These are phyloP conservation scores for Penicilliopsis zonata DNA, from an alignment of 495 filamentous ascomycete genomes.

Conservation along the genomic window DNA sequence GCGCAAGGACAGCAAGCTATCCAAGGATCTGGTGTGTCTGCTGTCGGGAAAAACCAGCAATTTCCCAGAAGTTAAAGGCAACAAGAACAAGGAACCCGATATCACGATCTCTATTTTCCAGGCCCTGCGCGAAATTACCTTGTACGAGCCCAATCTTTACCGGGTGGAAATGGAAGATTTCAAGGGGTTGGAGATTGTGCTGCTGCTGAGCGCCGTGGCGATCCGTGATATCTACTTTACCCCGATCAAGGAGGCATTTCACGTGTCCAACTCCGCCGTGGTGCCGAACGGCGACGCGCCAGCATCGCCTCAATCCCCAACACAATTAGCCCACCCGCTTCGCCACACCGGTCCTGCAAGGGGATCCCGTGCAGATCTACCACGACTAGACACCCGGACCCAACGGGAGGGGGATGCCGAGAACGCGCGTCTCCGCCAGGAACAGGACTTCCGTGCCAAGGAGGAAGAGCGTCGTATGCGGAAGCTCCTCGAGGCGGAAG, in stretches of 20 bases:
- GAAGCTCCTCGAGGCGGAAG: slow-evolving; percentile 69
- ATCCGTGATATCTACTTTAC: slow-evolving; percentile 79
- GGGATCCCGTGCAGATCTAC: slow-evolving; percentile 9
- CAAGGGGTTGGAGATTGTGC: slow-evolving; percentile 82
- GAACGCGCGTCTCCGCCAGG: slow-evolving; percentile 45
- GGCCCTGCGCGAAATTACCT: slow-evolving; percentile 55
- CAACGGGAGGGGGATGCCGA: slow-evolving; percentile 52
- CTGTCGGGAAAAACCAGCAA: slow-evolving; percentile 63
- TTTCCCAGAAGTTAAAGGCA: slow-evolving; percentile 44
- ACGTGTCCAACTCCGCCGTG: slow-evolving; percentile 42
- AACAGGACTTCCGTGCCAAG: slow-evolving; percentile 41
- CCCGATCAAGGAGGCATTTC: slow-evolving; percentile 61
- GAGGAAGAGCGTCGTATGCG: slow-evolving; percentile 60
- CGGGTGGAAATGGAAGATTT: slow-evolving; percentile 88
- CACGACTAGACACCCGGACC: slow-evolving; percentile 35
- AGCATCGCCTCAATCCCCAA: slow-evolving; percentile 1
- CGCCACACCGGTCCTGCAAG: slow-evolving; percentile 6
- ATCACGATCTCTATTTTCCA: slow-evolving; percentile 80
- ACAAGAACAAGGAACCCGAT: slow-evolving; percentile 81
- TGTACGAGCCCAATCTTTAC: slow-evolving; percentile 87
- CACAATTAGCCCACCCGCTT: slow-evolving; percentile 13
- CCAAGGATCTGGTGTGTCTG: slow-evolving; percentile 71
- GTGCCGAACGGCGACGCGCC: too few relatives aligned
- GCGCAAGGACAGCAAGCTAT: slow-evolving; percentile 82
- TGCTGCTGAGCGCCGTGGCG: slow-evolving; percentile 70